Evolutionary conservation across 306 rosid species (phyloP), one percentile per base, ranked within the genome.

Genomic region (Prunus fruticosa): DNA sequence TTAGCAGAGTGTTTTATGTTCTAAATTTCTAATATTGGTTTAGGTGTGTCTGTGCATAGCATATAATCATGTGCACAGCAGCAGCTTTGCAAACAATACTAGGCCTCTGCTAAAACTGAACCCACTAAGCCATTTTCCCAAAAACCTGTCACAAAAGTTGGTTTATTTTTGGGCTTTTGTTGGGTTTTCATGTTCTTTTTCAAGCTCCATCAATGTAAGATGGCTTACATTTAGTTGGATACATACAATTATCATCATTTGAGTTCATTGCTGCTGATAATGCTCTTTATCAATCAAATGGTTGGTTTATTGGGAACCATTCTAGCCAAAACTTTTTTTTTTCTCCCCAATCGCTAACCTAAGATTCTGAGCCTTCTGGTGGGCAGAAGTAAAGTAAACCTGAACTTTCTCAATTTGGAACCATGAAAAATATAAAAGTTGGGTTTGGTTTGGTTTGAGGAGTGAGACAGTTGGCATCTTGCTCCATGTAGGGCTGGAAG

Each of bases 381-480:
- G 38, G 46, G 63, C 58, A 71, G 32, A 14, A 47, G 18, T 19
- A 27, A 69, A 71, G 22, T 54, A 71, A 54, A 57, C 49, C 73
- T 68, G 22, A 23, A 68, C 13, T 11, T 47, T 67, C 9, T 45
- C 0, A 69, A 69, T 69, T 14, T 69, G 28, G 20, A 56, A 23
- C 25, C 38, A 23, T 60, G 10, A 50, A 14, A 11, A 11, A 50
- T 50, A 14, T 50, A 14, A 14, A 50, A 11, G 54, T 50, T 14
- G 18, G 11, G 54, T 50, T 11, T 12, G 54, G 54, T 50, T 53
- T 19, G 22, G 23, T 28, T 16, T 63, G n/a, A n/a, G n/a, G n/a
- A n/a, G n/a, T n/a, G n/a, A 23, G 72, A 72, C 76, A 66, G 82
- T 79, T 71, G 77, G 82, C 72, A 78, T 78, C 72, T 63, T 66